Conservation (phyloP, 2,329 filamentous ascomycete species). For the Lecanicillium sp. region DNA sequence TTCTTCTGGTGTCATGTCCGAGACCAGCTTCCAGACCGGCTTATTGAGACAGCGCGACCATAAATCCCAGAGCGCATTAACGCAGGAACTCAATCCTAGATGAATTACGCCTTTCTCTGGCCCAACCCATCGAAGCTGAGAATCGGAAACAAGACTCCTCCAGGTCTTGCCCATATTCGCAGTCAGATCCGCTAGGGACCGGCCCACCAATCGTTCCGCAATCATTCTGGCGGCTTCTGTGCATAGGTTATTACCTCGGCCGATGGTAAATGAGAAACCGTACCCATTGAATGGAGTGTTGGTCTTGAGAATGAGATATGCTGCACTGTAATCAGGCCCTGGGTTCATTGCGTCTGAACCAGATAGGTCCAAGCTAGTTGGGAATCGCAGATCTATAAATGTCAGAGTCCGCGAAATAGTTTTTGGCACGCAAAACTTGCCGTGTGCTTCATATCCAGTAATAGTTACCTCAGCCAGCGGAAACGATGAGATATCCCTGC, state of each 20-base stretch:
- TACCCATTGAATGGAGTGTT: not conserved
- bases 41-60: slow-evolving; percentile 60
- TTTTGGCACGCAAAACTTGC: not conserved
- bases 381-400: not conserved
- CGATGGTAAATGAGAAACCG: slow-evolving; percentile 7
- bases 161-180: slow-evolving; percentile 61
- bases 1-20: slow-evolving; percentile 61
- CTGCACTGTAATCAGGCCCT: not conserved
- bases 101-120: slow-evolving; percentile 67
- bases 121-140: slow-evolving; percentile 63
- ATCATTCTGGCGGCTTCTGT: slow-evolving; percentile 5
- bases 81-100: slow-evolving; percentile 58
- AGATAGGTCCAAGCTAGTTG: not conserved
- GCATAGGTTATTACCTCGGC: slow-evolving; percentile 8
- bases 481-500: not conserved
- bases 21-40: slow-evolving; percentile 62
- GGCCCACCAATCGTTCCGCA: slow-evolving; percentile 7
- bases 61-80: slow-evolving; percentile 65
- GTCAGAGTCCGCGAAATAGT: not conserved
- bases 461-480: not conserved
- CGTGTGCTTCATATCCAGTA: not conserved
- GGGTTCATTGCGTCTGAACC: not conserved
- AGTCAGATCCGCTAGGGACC: slow-evolving; percentile 10
- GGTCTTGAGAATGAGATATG: not conserved
- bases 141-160: slow-evolving; percentile 61